phyloP scores from a whole-genome alignment of 2,329 filamentous ascomycete genomes.

The Ceratocystis lukuohia region DNA sequence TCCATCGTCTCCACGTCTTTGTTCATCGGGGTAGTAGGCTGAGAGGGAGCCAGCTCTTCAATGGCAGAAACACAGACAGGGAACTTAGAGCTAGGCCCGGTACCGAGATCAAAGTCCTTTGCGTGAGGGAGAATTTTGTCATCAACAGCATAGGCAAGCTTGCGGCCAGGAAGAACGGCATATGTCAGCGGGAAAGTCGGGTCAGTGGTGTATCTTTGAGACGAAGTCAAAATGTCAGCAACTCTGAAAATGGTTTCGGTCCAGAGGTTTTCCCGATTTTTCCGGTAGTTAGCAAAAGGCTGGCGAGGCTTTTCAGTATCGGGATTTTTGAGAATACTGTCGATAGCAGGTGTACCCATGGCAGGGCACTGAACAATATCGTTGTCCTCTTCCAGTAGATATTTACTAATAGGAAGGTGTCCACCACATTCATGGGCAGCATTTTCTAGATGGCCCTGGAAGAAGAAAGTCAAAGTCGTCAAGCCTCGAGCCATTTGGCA shows the following conservation, averaged over 20 bases:
- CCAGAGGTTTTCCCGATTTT: conserved; percentile 12
- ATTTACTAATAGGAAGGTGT: conserved; percentile 14
- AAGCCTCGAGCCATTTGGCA: conserved; percentile 19
- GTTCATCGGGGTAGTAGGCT: neutral
- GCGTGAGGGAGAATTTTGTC: conserved; percentile 14
- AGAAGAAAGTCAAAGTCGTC: conserved; percentile 17
- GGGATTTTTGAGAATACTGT: conserved; percentile 5
- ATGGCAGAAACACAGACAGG: conserved; percentile 16
- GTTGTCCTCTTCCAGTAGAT: conserved; percentile 19
- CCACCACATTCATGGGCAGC: conserved; percentile 7
- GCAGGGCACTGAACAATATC: conserved; percentile 15
- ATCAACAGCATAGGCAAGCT: conserved; percentile 17
- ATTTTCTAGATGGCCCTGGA: conserved; percentile 14
- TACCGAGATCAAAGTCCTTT: conserved; percentile 13
- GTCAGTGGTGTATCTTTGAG: conserved; percentile 15
- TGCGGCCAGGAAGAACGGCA: conserved; percentile 6
- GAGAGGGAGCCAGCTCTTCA: conserved; percentile 1
- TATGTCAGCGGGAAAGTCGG: conserved; percentile 16
- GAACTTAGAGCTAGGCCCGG: conserved; percentile 14
- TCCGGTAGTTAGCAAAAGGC: neutral
- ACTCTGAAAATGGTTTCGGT: conserved; percentile 15
- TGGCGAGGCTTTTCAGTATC: conserved; percentile 3
- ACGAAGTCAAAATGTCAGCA: conserved; percentile 15
- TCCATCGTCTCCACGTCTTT: neutral
- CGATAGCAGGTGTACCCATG: conserved; percentile 14